Percentiles rank a stretch among this genome's conserved stretches.
These are phyloP conservation scores for Sporothrix pallida DNA, from an alignment of 2,329 filamentous ascomycete genomes.

Conservation along the genomic window DNA sequence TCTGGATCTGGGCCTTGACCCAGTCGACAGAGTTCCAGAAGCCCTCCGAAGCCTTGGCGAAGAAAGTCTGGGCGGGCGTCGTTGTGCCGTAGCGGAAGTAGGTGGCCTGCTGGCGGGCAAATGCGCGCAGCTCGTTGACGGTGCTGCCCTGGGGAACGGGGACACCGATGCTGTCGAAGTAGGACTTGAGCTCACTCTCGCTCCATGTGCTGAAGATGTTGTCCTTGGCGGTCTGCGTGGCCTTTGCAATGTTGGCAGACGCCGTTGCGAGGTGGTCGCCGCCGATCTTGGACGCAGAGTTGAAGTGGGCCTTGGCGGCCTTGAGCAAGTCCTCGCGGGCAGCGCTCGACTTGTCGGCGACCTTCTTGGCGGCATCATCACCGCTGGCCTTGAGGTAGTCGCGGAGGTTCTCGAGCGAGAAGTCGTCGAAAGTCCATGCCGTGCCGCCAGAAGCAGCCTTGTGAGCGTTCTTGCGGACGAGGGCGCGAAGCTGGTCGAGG, in stretches of 20 bases:
- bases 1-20: slow-evolving; percentile 55
- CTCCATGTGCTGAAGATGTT: slow-evolving; percentile 75
- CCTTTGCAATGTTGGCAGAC: slow-evolving; percentile 71
- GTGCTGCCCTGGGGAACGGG: slow-evolving; percentile 69
- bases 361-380: slow-evolving; percentile 62
- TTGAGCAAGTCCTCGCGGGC: slow-evolving; percentile 75
- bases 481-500: slow-evolving; percentile 73
- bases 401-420: slow-evolving; percentile 73
- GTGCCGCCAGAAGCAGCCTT: slow-evolving; percentile 71
- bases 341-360: slow-evolving; percentile 65
- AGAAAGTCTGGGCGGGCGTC: slow-evolving; percentile 67
- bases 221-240: slow-evolving; percentile 69
- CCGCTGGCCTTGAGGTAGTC: slow-evolving; percentile 60
- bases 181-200: slow-evolving; percentile 74
- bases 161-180: slow-evolving; percentile 79
- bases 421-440: slow-evolving; percentile 81
- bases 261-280: slow-evolving; percentile 67
- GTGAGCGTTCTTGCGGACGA: slow-evolving; percentile 75
- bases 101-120: slow-evolving; percentile 73
- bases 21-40: slow-evolving; percentile 53
- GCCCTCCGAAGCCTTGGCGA: slow-evolving; percentile 64
- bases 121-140: slow-evolving; percentile 71
- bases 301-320: slow-evolving; percentile 66
- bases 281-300: slow-evolving; percentile 63
- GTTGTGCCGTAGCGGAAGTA: slow-evolving; percentile 79